Base-by-base conservation (phyloP, 1,284 basidiomycete genomes). In the Cryptococcus sp. region DNA sequence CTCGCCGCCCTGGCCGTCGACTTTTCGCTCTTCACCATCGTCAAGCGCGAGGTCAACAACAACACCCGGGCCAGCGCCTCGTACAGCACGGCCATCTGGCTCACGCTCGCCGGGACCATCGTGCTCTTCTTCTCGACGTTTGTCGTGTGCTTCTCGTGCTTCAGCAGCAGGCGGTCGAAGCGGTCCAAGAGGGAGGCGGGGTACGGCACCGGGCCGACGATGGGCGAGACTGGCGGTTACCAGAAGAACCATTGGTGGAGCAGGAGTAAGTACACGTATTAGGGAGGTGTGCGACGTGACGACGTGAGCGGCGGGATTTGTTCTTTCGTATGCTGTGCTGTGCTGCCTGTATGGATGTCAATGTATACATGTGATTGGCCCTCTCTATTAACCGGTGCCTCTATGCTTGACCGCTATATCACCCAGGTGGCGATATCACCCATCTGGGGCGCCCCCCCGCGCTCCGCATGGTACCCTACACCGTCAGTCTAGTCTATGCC, bases 1-100 rank as follows among this genome's bases (percentile, higher is more conserved):
- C 70, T 72, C 16, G 70, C 66, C 47, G 75, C 71, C 21, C 74
- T 77, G 56, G 62, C 75, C 18, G 56, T 73, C 50, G 68, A 74
- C 56, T 76, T 76, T 55, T 66, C 59, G 50, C 44, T 70, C 21
- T 73, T 73, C 50, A 65, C 60, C 24, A 55, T 70, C 35, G 60
- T 71, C 59, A 58, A 58, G 23, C 55, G 66, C 57, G 56, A 67
- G 44, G 61, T 71, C 57, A 67, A 67, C 62, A 35, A 59, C 50
- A 66, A 71, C 49, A 53, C 55, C 33, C 35, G 44, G 16, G 55
- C 59, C 13, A 38, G 21, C 16, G 55, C 56, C n/a, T 47, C 44
- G 1, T 75, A 61, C 57, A 59, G 57, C 38, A 63, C 59, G n/a
- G 72, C 68, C 47, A 73, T 68, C 43, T 76, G 73, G 73, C 53